Evolutionary conservation across 495 filamentous ascomycete species (phyloP).

Genomic region (Aspergillus kassunensis): DNA sequence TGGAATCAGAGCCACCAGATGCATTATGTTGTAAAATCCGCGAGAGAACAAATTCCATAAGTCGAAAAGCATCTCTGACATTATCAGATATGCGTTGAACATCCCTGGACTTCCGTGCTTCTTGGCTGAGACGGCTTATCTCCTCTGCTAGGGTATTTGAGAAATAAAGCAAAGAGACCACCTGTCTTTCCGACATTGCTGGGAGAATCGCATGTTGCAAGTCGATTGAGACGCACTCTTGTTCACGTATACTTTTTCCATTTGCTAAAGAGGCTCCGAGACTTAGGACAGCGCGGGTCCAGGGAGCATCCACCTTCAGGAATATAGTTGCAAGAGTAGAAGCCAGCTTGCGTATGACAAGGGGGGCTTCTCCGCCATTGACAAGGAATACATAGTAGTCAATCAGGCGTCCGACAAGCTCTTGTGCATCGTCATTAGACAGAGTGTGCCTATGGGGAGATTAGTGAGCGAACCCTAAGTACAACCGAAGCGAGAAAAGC

Average conservation of each 20-base stretch:
- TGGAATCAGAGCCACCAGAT: conserved; percentile 19
- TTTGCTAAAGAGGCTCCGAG: conserved; percentile 56
- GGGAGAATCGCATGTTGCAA: conserved; percentile 41
- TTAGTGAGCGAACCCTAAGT: conserved; percentile 15
- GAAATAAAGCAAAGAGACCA: conserved; percentile 67
- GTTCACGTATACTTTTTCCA: conserved; percentile 49
- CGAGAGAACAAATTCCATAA: conserved; percentile 35
- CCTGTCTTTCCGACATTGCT: conserved; percentile 49
- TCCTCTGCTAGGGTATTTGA: conserved; percentile 71
- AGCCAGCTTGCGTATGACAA: conserved; percentile 81
- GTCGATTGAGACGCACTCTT: conserved; percentile 45
- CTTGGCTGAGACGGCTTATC: conserved; percentile 47
- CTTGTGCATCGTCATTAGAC: conserved; percentile 53
- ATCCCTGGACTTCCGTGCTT: conserved; percentile 18
- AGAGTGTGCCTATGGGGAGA: conserved; percentile 50
- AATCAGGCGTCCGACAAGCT: conserved; percentile 67
- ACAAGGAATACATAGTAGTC: conserved; percentile 61
- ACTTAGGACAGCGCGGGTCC: conserved; percentile 66
- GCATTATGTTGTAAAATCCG: conserved; percentile 30
- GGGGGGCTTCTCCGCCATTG: conserved; percentile 50
- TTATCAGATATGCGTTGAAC: conserved; percentile 27
- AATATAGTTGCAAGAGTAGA: conserved; percentile 78
- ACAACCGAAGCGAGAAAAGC: background rate
- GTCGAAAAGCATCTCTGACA: conserved; percentile 33
- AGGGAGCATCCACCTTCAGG: conserved; percentile 62